A percentile compares a stretch with the other conserved stretches of the same genome.
These are phyloP conservation scores for Fusarium bulbicola DNA, from an alignment of 2,329 filamentous ascomycete species.

Conservation along the genomic window DNA sequence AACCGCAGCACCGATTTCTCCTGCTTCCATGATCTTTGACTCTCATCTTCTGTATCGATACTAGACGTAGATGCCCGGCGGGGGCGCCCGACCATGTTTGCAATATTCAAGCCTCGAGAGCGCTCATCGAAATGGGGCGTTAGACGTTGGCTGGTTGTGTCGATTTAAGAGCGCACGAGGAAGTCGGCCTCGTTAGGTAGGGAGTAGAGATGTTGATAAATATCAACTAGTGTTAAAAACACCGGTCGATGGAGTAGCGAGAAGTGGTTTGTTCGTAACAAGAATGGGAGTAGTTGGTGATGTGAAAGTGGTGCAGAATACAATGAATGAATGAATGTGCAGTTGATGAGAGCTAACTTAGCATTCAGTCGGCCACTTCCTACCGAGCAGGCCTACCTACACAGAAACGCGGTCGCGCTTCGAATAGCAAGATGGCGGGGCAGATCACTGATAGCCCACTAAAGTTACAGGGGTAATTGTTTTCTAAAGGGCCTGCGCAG, in stretches of 20 bases:
- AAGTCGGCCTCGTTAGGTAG: not conserved
- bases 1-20: constrained; percentile 48
- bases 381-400: not conserved
- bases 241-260: too few species aligned
- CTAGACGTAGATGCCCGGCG: constrained; percentile 57
- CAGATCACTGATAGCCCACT: constrained; percentile 17
- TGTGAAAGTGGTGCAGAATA: not conserved
- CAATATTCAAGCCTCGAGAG: constrained; percentile 30
- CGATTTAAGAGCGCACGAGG: not conserved
- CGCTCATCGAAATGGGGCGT: constrained; percentile 22
- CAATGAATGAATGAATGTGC: not conserved
- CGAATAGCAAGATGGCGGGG: constrained; percentile 26
- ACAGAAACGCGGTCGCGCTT: constrained; percentile 29
- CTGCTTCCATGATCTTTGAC: constrained; percentile 47
- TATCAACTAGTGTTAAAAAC: not conserved
- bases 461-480: constrained; percentile 3
- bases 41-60: constrained; percentile 53
- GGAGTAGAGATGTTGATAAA: not conserved
- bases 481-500: not conserved
- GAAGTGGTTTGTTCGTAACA: not conserved
- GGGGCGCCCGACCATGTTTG: constrained; percentile 52
- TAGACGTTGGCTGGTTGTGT: not conserved
- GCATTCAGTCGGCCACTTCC: not conserved
- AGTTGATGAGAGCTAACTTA: not conserved
- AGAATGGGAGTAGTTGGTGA: not conserved